Conservation (phyloP, 164 flowering plant genomes). For the Annona squamosa region DNA sequence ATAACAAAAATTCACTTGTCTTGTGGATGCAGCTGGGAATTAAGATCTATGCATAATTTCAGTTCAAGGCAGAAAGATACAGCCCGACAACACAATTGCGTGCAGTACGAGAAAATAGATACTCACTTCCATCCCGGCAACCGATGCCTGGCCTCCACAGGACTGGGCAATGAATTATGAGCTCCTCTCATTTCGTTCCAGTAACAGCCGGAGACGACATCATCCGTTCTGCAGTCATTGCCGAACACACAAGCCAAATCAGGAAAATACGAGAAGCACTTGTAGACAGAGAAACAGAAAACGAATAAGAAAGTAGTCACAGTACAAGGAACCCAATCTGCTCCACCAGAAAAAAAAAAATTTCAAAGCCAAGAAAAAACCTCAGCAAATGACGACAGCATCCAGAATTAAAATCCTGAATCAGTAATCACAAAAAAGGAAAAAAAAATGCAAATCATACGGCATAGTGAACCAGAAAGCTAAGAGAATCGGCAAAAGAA, state of each 20-base stretch:
- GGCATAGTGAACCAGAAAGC: too few species aligned
- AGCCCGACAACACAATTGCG: background rate
- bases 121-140: constrained; percentile 43
- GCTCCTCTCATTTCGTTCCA: constrained; percentile 28
- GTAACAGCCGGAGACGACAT: constrained; percentile 9
- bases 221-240: constrained; percentile 15
- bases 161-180: constrained; percentile 23
- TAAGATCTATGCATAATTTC: too few species aligned
- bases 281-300: background rate
- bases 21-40: background rate
- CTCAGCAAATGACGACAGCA: background rate
- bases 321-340: too few species aligned
- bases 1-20: too few species aligned
- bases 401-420: background rate
- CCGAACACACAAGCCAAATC: background rate
- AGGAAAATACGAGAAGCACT: background rate
- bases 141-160: constrained; percentile 39
- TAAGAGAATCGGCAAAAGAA: background rate
- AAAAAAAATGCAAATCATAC: background rate
- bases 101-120: background rate
- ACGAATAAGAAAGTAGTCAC: background rate
- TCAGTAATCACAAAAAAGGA: background rate
- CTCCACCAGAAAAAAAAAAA: background rate
- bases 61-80: background rate
- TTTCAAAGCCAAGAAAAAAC: background rate